Evolutionary conservation across 768 basidiomycete species (phyloP).

Genomic region (Chiua virens): DNA sequence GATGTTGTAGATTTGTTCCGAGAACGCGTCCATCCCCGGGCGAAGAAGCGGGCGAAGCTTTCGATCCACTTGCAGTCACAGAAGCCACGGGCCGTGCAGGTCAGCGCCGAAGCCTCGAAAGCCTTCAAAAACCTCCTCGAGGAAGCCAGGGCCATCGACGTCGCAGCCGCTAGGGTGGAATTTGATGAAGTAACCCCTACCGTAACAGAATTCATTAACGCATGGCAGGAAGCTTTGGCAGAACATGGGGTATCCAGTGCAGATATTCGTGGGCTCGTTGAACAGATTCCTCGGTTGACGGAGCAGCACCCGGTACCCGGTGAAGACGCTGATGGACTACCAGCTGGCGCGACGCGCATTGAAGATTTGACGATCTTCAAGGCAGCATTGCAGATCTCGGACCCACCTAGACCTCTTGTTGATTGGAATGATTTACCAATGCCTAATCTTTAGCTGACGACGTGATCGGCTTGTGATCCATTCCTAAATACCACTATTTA

Average conservation of each 20-base stretch:
- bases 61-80: conserved; percentile 81
- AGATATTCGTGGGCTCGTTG: conserved; percentile 47
- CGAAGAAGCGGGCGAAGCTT: conserved; percentile 72
- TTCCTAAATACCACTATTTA: no score
- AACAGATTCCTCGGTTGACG: conserved; percentile 56
- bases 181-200: conserved; percentile 58
- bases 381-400: conserved; percentile 50
- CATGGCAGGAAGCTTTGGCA: conserved; percentile 53
- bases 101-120: conserved; percentile 62
- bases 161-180: conserved; percentile 50
- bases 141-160: conserved; percentile 45
- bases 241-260: conserved; percentile 42
- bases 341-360: conserved; percentile 57
- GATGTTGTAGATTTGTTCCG: conserved; percentile 76
- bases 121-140: conserved; percentile 59
- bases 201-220: conserved; percentile 57
- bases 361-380: conserved; percentile 69
- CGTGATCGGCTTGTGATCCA: neutral
- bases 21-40: conserved; percentile 66
- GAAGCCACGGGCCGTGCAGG: conserved; percentile 55
- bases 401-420: conserved; percentile 65
- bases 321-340: conserved; percentile 46
- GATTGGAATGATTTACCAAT: conserved; percentile 73
- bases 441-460: conserved; percentile 47
- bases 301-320: conserved; percentile 55